These are phyloP conservation scores for Pistacia atlantica DNA, from an alignment of 345 rosid genomes.

Conservation along the genomic window DNA sequence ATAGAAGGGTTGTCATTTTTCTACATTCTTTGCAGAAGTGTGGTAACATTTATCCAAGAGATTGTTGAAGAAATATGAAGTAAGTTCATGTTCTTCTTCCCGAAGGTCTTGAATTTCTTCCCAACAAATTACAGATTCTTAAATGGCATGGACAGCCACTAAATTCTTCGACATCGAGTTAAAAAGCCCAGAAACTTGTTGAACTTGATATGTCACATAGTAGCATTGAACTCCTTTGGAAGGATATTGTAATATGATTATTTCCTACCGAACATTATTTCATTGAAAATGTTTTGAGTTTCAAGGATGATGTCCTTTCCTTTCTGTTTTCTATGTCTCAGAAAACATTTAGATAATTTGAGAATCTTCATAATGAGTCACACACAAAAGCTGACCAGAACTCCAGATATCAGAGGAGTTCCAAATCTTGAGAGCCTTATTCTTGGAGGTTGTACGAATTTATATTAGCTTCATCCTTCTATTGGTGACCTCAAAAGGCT, in stretches of 20 bases:
- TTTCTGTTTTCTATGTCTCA: neutral
- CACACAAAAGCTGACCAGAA: slow-evolving; percentile 7
- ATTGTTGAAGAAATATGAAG: slow-evolving; percentile 18
- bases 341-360: neutral
- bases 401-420: slow-evolving; percentile 14
- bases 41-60: slow-evolving; percentile 14
- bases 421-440: slow-evolving; percentile 18
- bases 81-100: neutral
- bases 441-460: slow-evolving; percentile 18
- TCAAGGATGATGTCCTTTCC: neutral
- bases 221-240: slow-evolving; percentile 7
- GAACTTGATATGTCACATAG: slow-evolving; percentile 19
- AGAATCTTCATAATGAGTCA: slow-evolving; percentile 7
- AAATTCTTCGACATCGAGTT: neutral
- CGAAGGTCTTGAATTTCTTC: slow-evolving; percentile 12
- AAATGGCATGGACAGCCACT: slow-evolving; percentile 16
- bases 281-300: neutral
- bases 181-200: slow-evolving; percentile 20
- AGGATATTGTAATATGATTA: neutral
- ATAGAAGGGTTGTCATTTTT: neutral
- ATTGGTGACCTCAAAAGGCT: slow-evolving; percentile 13
- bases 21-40: slow-evolving; percentile 16
- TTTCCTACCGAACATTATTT: neutral
- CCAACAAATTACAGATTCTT: slow-evolving; percentile 7
- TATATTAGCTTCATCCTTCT: slow-evolving; percentile 24